Conservation (phyloP, 2,329 filamentous ascomycete genomes). For the Monosporascus sp. region DNA sequence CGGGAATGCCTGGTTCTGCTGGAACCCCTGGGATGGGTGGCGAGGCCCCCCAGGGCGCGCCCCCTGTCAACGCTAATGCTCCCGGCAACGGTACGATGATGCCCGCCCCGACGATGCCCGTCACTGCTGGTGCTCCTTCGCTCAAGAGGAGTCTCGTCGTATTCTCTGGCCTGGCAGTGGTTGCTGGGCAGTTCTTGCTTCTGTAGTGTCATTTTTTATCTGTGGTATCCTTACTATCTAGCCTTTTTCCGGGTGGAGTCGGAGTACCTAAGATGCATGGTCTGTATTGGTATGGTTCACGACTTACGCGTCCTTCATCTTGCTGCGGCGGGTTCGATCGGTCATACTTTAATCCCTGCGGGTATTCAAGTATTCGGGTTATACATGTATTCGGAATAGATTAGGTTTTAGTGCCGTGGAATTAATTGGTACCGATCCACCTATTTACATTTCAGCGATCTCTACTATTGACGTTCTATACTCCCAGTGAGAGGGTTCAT, state of each 20-base stretch:
- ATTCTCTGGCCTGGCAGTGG: slow-evolving; percentile 21
- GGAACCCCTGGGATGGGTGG: background rate
- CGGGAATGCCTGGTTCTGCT: background rate
- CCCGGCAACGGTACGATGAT: slow-evolving; percentile 13
- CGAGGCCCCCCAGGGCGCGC: background rate
- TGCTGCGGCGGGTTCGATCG: background rate
- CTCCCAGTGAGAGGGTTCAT: too few relatives aligned
- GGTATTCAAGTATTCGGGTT: background rate
- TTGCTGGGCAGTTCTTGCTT: slow-evolving; percentile 22
- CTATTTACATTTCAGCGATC: too few relatives aligned
- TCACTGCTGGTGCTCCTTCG: slow-evolving; percentile 21
- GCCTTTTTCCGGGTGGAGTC: background rate
- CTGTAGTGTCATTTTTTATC: slow-evolving; percentile 14
- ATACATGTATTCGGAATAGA: too few relatives aligned
- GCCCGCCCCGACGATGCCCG: slow-evolving; percentile 5
- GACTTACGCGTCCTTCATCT: background rate
- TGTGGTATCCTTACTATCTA: background rate
- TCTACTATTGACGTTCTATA: too few relatives aligned
- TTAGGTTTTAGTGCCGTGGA: too few relatives aligned
- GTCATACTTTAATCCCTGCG: background rate
- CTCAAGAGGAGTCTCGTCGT: slow-evolving; percentile 22
- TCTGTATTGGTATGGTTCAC: background rate
- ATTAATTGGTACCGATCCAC: too few relatives aligned
- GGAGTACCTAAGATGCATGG: background rate
- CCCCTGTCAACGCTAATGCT: background rate